Evolutionary conservation across 2,329 filamentous ascomycete species (phyloP), one percentile per base, ranked within the genome.

Genomic region (Fusarium heterosporum): DNA sequence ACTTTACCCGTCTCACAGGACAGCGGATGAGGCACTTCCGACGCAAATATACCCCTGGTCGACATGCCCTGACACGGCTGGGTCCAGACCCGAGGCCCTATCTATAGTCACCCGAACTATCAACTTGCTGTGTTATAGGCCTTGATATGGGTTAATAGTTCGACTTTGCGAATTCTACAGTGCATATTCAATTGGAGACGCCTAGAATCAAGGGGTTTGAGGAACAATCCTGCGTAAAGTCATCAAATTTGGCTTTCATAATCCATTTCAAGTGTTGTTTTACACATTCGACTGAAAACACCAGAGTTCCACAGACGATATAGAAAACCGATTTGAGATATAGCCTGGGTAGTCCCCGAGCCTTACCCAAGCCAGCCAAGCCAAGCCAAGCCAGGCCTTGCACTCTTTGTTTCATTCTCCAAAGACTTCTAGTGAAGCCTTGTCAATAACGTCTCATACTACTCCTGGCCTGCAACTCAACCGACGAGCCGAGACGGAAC

Each of bases 11-110:
- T 71, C 66, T 71, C 69, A 62, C 47, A 45, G 50, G 34, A 55
- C 22, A 36, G 45, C 69, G 64, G 64, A 55, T 72, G 64, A 68
- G 48, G 66, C 69, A 68, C 69, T 58, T 71, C 69, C 69, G 66
- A 68, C 25, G 41, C 61, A 58, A 26, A 42, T 34, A 25, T 14
- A 41, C 65, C 58, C 61, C 61, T 66, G 42, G 39, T 55, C 36
- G 45, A 53, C 32, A 49, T 51, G 46, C 50, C 50, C 42, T 51
- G 46, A 54, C 54, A 52, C 49, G 62, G 52, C 48, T 66, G 49
- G 69, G 54, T 41, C 50, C 30, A 36, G 16, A 60, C 45, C 60
- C 67, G 55, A 50, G 62, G 43, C n/a, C 49, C 49, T 52, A 40
- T 56, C 49, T 52, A 40, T 56, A 59, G 45, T 36, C 40, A 34